Conservation (phyloP, 2,329 filamentous ascomycete species). For the Dactylellina sp. region DNA sequence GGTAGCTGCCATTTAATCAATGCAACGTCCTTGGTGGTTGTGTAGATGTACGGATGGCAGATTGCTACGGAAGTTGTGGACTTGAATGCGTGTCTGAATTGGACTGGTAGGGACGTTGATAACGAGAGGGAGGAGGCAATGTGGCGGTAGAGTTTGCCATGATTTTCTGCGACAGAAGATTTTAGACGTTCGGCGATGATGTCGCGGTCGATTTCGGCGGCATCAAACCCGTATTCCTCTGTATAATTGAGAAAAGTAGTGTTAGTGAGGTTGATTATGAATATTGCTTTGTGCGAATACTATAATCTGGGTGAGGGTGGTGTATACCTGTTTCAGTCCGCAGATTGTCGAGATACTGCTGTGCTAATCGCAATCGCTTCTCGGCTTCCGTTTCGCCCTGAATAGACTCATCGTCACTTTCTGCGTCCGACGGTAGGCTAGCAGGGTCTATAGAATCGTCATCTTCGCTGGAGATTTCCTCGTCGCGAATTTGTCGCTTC, state of each 20-base stretch:
- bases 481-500: conserved; percentile 69
- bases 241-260: conserved; percentile 3
- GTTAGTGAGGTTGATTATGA: conserved; percentile 19
- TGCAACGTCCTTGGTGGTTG: conserved; percentile 83
- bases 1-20: conserved; percentile 89
- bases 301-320: neutral
- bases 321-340: conserved; percentile 71
- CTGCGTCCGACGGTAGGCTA: conserved; percentile 63
- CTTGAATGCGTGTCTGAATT: conserved; percentile 82
- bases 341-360: conserved; percentile 92
- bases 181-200: conserved; percentile 89
- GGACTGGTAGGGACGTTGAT: conserved; percentile 73
- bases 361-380: conserved; percentile 84
- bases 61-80: conserved; percentile 83
- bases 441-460: conserved; percentile 67
- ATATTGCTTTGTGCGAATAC: neutral
- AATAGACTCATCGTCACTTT: conserved; percentile 70
- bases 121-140: conserved; percentile 81
- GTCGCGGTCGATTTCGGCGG: conserved; percentile 90
- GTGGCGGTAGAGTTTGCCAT: conserved; percentile 86
- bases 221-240: conserved; percentile 87
- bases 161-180: conserved; percentile 75
- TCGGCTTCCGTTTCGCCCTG: conserved; percentile 91
- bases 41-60: conserved; percentile 84
- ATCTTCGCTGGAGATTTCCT: conserved; percentile 87